phyloP scores from a whole-genome alignment of 148 eudicot species.

The Nepenthes mirabilis region DNA sequence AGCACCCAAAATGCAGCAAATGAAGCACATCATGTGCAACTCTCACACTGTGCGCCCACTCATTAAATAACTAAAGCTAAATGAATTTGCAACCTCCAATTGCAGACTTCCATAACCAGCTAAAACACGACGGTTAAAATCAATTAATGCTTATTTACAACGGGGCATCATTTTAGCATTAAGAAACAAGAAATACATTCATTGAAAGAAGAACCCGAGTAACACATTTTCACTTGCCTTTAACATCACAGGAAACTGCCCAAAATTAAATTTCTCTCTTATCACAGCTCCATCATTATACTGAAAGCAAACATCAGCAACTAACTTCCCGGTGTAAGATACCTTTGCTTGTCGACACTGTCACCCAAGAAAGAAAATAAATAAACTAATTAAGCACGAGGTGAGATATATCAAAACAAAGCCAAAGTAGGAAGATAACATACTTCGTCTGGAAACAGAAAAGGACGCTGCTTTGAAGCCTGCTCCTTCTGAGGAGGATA shows the following conservation, averaged over 20 bases:
- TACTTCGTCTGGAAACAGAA: constrained; percentile 68
- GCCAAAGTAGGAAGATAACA: not conserved
- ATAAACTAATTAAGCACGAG: not conserved
- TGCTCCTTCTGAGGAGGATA: constrained; percentile 50
- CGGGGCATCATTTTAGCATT: not conserved
- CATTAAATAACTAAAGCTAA: too few relatives aligned
- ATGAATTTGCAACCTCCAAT: too few relatives aligned
- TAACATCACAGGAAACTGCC: constrained; percentile 78
- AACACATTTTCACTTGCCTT: constrained; percentile 34
- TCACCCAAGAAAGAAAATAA: constrained; percentile 4
- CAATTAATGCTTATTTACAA: not conserved
- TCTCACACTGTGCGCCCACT: too few relatives aligned
- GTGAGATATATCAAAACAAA: not conserved
- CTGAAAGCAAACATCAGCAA: constrained; percentile 47
- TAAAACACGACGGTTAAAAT: not conserved
- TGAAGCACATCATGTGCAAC: too few relatives aligned
- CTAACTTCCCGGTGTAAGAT: constrained; percentile 57
- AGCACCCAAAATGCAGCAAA: too few relatives aligned
- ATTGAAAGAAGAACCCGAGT: not conserved
- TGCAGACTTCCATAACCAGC: too few relatives aligned
- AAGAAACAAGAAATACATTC: not conserved
- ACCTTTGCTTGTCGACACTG: constrained; percentile 95
- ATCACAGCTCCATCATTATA: constrained; percentile 35
- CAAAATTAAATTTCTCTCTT: constrained; percentile 43
- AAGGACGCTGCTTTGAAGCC: constrained; percentile 8